Percentiles rank a stretch among this genome's conserved stretches.
Conservation (phyloP, 2,329 filamentous ascomycete genomes). For the Colletotrichum truncatum region DNA sequence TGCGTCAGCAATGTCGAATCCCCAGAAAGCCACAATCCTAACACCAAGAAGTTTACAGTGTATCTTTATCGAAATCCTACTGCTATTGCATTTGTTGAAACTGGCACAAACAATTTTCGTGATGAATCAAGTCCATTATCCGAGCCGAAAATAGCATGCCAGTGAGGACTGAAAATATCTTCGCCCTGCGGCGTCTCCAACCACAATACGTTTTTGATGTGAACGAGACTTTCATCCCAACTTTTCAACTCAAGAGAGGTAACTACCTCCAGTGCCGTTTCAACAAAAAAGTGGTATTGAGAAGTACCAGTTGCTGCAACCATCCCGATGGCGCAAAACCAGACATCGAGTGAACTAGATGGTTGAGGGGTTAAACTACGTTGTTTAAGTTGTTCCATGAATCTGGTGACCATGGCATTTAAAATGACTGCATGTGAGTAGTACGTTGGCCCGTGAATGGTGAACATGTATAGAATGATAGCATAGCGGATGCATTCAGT, state of each 20-base stretch:
- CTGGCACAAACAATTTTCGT: background rate
- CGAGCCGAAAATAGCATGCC: slow-evolving; percentile 29
- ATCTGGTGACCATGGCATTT: slow-evolving; percentile 41
- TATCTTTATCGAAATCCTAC: background rate
- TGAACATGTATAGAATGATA: slow-evolving; percentile 60
- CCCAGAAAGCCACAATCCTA: background rate
- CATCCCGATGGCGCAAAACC: slow-evolving; percentile 53
- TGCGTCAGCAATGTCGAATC: background rate
- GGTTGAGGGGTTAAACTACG: slow-evolving; percentile 29
- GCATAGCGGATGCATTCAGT: slow-evolving; percentile 57
- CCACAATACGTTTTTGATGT: slow-evolving; percentile 41
- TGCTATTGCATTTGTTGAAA: background rate
- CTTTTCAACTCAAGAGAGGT: background rate
- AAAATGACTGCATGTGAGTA: slow-evolving; percentile 58
- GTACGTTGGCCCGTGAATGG: slow-evolving; percentile 63
- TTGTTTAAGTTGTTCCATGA: slow-evolving; percentile 41
- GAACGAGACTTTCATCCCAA: slow-evolving; percentile 23
- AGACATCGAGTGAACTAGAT: slow-evolving; percentile 44
- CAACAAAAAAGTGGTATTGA: slow-evolving; percentile 40
- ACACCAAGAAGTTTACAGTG: background rate
- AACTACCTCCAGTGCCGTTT: slow-evolving; percentile 31
- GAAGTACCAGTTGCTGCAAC: slow-evolving; percentile 40
- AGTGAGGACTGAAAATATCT: slow-evolving; percentile 36
- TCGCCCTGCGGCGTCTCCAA: slow-evolving; percentile 34
- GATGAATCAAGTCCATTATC: background rate